Evolutionary conservation across 305 asterid species (phyloP).

Genomic region (Fraxinus baroniana): DNA sequence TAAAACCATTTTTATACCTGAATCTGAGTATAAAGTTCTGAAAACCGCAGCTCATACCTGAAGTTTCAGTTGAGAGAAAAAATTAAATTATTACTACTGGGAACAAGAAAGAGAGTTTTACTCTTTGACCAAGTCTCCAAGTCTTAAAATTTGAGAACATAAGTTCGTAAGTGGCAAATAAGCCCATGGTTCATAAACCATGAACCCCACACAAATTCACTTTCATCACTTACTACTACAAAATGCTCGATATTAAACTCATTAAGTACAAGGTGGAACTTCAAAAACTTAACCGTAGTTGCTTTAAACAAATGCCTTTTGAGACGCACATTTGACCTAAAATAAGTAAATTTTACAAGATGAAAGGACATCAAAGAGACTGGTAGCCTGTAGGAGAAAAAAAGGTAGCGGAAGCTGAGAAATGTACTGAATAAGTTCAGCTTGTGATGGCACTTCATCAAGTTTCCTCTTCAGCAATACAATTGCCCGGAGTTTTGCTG

Average conservation of each 20-base stretch:
- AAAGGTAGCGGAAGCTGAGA: conserved; percentile 25
- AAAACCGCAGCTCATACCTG: conserved; percentile 78
- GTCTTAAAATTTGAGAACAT: background rate
- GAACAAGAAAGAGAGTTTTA: conserved; percentile 1
- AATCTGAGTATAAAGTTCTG: conserved; percentile 70
- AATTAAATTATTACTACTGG: background rate
- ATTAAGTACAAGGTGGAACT: background rate
- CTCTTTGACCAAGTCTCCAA: background rate
- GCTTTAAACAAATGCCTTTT: background rate
- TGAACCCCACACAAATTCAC: background rate
- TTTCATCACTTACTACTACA: background rate
- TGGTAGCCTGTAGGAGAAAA: background rate
- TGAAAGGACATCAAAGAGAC: background rate
- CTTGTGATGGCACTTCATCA: conserved; percentile 66
- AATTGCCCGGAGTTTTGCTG: conserved; percentile 52
- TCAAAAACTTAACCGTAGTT: background rate
- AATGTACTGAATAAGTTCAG: conserved; percentile 79
- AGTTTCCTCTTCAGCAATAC: conserved; percentile 56
- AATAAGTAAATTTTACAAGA: background rate
- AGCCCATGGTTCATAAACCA: background rate
- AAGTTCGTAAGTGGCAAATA: background rate
- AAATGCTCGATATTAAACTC: background rate
- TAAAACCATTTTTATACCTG: conserved; percentile 46
- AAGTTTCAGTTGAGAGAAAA: conserved; percentile 25
- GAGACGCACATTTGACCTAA: background rate